phyloP scores from a whole-genome alignment of 352 stramenopile species.

The Thalassiosira hispida region DNA sequence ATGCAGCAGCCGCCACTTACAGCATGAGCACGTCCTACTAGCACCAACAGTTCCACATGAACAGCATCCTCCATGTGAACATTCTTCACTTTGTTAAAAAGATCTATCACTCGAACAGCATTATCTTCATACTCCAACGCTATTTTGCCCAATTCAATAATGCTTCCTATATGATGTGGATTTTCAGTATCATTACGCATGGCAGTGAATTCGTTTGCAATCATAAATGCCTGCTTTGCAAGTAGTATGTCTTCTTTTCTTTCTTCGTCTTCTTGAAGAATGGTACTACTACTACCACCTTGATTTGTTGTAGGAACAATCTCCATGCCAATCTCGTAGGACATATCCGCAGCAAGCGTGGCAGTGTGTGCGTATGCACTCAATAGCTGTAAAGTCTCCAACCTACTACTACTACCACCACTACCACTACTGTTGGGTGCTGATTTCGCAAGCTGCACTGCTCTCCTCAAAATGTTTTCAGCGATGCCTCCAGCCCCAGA shows the following conservation, averaged over 20 bases:
- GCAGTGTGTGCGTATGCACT: constrained; percentile 42
- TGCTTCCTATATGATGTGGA: constrained; percentile 45
- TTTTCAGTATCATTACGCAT: constrained; percentile 45
- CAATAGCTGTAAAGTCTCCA: constrained; percentile 38
- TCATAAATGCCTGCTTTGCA: constrained; percentile 46
- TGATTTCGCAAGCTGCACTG: constrained; percentile 48
- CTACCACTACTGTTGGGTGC: constrained; percentile 28
- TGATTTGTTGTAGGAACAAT: no score
- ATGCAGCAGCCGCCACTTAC: constrained; percentile 18
- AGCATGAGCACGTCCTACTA: constrained; percentile 34
- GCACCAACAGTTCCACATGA: constrained; percentile 45
- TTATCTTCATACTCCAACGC: constrained; percentile 39
- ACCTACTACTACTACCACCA: constrained; percentile 27
- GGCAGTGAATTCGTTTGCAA: constrained; percentile 53
- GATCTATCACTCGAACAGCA: constrained; percentile 28
- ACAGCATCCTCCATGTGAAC: constrained; percentile 43
- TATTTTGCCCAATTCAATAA: constrained; percentile 53
- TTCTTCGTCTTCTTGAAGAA: constrained; percentile 22
- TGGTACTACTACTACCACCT: no score
- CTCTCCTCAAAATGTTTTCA: constrained; percentile 57
- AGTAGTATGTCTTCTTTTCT: constrained; percentile 19
- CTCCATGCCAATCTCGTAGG: constrained; percentile 58
- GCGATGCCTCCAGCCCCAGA: constrained; percentile 48
- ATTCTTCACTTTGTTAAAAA: constrained; percentile 48
- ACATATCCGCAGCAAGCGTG: constrained; percentile 44